Evolutionary conservation across 306 rosid genomes (phyloP).

Genomic region (Quercus glauca): DNA sequence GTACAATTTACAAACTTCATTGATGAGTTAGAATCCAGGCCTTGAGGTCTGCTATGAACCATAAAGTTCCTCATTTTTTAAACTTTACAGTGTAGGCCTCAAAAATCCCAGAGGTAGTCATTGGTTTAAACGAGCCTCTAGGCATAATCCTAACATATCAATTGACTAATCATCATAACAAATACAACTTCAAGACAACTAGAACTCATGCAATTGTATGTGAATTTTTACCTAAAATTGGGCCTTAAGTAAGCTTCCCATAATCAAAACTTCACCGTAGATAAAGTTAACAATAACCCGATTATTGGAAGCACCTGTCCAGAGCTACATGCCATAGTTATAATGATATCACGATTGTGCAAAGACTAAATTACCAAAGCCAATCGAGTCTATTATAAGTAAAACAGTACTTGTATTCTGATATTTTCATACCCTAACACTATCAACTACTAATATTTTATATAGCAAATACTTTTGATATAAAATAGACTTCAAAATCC

Average conservation of each 20-base stretch:
- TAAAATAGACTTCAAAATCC: conserved; percentile 1
- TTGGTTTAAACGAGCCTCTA: neutral
- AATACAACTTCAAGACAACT: neutral
- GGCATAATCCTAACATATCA: neutral
- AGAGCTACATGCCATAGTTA: neutral
- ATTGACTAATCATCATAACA: neutral
- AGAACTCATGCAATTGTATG: neutral
- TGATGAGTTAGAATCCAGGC: neutral
- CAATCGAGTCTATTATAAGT: neutral
- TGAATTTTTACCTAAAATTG: neutral
- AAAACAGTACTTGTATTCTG: neutral
- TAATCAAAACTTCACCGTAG: neutral
- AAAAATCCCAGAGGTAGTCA: neutral
- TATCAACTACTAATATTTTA: neutral
- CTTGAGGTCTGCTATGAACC: neutral
- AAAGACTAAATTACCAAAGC: too few species aligned
- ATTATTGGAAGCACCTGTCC: neutral
- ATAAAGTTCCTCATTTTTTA: neutral
- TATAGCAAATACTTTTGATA: neutral
- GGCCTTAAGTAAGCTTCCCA: neutral
- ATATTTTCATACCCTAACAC: neutral
- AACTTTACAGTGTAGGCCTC: neutral
- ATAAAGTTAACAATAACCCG: neutral
- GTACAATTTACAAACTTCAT: neutral
- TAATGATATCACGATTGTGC: neutral